Evolutionary conservation across 305 asterid genomes (phyloP), one percentile per base, ranked within the genome.

Genomic region (Fraxinus floribunda): DNA sequence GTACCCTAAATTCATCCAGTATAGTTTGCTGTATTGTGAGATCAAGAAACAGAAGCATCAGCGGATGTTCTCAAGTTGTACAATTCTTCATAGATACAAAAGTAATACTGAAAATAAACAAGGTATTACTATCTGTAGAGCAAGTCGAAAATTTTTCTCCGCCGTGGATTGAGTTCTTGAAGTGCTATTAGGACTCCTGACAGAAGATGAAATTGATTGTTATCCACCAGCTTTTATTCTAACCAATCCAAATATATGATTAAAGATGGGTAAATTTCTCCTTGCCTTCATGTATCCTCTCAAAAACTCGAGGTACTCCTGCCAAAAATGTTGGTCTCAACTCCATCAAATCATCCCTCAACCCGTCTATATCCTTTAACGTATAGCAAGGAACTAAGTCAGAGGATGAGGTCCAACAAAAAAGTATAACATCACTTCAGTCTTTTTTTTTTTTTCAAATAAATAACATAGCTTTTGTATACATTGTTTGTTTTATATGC

Each of bases 271-370:
- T 46, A 79, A 11, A 20, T 18, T 75, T 72, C 8, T 70, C 9
- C 91, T 46, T 89, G 83, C 99, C 98, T 94, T 96, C 98, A 24
- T 93, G 98, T 9, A 96, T 83, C 83, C 94, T 90, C 80, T 96
- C 98, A 60, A 84, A 91, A 80, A 96, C 98, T 86, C 98, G 90
- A 75, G 99, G 99, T 35, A 96, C 99, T 83, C 97, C 99, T 0
- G 98, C 99, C 85, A 96, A 85, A 87, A 96, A 96, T 0, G 99
- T 96, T 32, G 99, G 99, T 90, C 90, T 93, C 89, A 96, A 73
- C 86, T 90, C 98, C 88, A 87, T 75, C 85, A 94, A 38, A 86
- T 96, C 99, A 76, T 96, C 98, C 89, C 84, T 83, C 66, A 96
- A 86, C 88, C 92, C 99, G 73, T 91, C 90, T 85, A 96, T 94